These are phyloP conservation scores for Canna indica DNA, from an alignment of 176 grass and related monocot species.

Conservation along the genomic window DNA sequence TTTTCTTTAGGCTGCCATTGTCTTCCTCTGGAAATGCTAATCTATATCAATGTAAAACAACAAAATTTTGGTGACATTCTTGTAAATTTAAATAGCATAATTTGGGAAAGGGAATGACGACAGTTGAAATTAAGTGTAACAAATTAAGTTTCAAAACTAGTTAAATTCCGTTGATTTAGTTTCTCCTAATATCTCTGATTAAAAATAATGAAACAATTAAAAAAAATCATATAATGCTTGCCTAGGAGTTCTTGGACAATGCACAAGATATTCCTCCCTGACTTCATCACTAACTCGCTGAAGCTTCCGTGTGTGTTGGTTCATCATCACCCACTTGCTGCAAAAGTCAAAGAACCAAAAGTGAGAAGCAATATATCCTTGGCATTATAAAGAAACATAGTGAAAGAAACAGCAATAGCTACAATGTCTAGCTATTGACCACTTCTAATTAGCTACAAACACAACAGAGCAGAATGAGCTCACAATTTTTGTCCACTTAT, in stretches of 20 bases:
- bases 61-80: not conserved
- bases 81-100: not conserved
- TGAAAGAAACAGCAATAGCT: not conserved
- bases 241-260: conserved; percentile 85
- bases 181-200: not conserved
- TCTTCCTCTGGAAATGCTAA: conserved; percentile 92
- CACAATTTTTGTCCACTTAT: not conserved
- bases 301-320: conserved; percentile 95
- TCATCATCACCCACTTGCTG: conserved; percentile 99
- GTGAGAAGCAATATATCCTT: not conserved
- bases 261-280: conserved; percentile 88
- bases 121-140: not conserved
- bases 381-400: not conserved
- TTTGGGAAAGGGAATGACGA: not conserved
- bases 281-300: conserved; percentile 97
- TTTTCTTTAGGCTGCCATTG: conserved; percentile 94
- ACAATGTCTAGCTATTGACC: not conserved
- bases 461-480: not conserved
- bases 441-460: not conserved
- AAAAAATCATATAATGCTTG: conserved; percentile 17
- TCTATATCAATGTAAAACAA: conserved; percentile 25
- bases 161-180: not conserved
- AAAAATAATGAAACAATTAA: not conserved
- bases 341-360: conserved; percentile 17
- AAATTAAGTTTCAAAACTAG: not conserved